phyloP scores from a whole-genome alignment of 345 rosid species.

The Arabis alpina region DNA sequence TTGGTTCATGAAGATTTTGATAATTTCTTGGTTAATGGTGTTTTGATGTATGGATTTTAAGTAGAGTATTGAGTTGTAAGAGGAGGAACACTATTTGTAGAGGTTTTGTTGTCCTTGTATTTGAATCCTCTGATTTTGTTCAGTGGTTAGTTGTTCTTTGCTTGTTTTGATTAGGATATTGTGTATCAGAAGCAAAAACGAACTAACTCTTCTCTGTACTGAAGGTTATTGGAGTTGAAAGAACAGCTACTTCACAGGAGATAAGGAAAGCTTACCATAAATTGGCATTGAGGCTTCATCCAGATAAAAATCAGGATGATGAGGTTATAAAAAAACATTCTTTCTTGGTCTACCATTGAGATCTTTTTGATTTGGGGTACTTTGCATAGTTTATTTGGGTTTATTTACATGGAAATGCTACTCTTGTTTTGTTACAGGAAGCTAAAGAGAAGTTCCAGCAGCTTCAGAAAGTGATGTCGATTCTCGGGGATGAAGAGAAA shows the following conservation, averaged over 20 bases:
- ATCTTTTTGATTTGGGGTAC: no score
- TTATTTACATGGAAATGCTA: conserved; percentile 36
- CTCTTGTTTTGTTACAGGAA: conserved; percentile 50
- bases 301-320: conserved; percentile 90
- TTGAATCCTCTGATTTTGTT: conserved; percentile 5
- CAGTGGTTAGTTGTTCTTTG: neutral
- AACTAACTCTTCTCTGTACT: neutral
- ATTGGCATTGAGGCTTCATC: conserved; percentile 85
- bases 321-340: conserved; percentile 48
- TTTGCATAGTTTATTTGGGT: neutral
- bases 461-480: conserved; percentile 85
- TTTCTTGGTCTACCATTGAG: neutral
- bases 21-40: neutral
- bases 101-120: neutral
- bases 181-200: neutral
- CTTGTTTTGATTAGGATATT: neutral
- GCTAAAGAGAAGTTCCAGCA: conserved; percentile 97
- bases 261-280: conserved; percentile 90
- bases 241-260: conserved; percentile 74
- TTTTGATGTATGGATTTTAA: neutral
- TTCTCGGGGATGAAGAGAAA: conserved; percentile 91
- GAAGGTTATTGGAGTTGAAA: conserved; percentile 81
- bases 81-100: neutral
- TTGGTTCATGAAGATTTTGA: neutral
- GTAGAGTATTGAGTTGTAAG: neutral